These are phyloP conservation scores for Dictyostelium capitatum DNA, from an alignment of 78 protist species.

Conservation along the genomic window DNA sequence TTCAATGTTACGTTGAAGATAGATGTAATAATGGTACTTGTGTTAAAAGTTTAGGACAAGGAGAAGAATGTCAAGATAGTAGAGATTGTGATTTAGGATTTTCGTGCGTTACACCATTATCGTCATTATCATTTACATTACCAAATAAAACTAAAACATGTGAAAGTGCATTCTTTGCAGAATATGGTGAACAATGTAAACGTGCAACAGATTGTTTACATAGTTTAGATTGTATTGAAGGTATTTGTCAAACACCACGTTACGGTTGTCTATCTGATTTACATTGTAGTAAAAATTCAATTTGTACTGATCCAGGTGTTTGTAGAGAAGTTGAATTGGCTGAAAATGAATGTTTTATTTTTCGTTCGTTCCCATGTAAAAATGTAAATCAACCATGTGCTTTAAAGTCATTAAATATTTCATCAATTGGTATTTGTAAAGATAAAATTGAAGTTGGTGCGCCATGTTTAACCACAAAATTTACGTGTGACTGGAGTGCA, in stretches of 20 bases:
- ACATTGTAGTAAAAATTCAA: not conserved
- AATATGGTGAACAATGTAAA: not conserved
- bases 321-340: not conserved
- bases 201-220: not conserved
- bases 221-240: not conserved
- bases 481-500: slow-evolving; percentile 16
- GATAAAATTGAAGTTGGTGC: not conserved
- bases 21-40: slow-evolving; percentile 21
- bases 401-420: not conserved
- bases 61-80: not conserved
- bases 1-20: slow-evolving; percentile 12
- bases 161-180: not conserved
- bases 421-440: slow-evolving; percentile 35
- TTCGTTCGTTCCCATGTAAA: not conserved
- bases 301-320: not conserved
- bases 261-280: slow-evolving; percentile 1
- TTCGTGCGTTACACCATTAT: not conserved
- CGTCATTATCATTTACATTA: not conserved
- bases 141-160: not conserved
- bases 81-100: not conserved
- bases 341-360: slow-evolving; percentile 20
- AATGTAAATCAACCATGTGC: not conserved
- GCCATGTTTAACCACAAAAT: slow-evolving; percentile 7
- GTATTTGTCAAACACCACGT: not conserved
- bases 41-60: not conserved